Evolutionary conservation across 257 asterid genomes (phyloP), one percentile per base, ranked within the genome.

Genomic region (Jacaranda copaia): DNA sequence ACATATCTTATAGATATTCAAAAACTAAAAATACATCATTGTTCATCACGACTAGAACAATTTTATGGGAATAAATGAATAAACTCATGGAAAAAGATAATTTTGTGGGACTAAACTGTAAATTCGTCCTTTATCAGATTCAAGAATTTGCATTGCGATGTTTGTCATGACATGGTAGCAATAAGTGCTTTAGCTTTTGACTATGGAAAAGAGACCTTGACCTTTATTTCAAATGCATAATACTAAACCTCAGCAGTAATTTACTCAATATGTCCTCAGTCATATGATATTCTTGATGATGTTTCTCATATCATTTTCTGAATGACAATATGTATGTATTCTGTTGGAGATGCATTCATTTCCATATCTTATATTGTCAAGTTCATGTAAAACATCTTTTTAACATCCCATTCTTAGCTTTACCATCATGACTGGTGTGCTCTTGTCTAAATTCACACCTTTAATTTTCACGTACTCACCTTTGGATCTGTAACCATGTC

Each of bases 401-500:
- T 56, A 38, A 52, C 62, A 72, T 72, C 10, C 78, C 71, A 59
- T 53, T 64, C 32, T 14, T 68, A 16, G 48, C 25, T 32, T 40
- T 52, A 38, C 40, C 36, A 39, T 12, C 19, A 19, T 10, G 43
- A 16, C 32, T 42, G 14, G 53, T 43, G 43, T 49, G 11, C 4
- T 13, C 12, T 63, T n/a, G 11, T 49, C 39, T 67, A 67, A 18
- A 42, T 18, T 38, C 68, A 46, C 46, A 59, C 32, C 53, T 48
- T 57, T 40, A n/a, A 9, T 25, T 25, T 25, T 25, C 32, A 18
- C 14, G 19, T 45, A 78, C 25, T 52, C 39, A 16, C 61, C 46
- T 43, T 61, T 67, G 61, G 43, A 56, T 58, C 52, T 59, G 56
- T 35, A 25, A 35, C 75, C 70, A 55, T 43, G 45, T 70, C 61